These are phyloP conservation scores for Cladophialophora bantiana DNA, from an alignment of 2,329 filamentous ascomycete genomes.

Conservation along the genomic window DNA sequence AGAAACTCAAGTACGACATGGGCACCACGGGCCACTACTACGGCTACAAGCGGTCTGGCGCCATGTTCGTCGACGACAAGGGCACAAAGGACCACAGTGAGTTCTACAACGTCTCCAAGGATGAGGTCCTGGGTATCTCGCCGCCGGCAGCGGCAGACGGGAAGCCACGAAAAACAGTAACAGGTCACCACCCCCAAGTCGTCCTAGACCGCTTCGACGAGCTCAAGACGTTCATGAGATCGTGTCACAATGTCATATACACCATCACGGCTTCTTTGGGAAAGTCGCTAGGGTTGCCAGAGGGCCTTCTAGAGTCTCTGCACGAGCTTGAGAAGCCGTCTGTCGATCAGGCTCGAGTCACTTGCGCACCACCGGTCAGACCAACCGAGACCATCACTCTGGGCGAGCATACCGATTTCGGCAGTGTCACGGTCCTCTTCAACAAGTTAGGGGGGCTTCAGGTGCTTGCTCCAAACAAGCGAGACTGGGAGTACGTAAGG, in stretches of 20 bases:
- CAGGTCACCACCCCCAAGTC: slow-evolving; percentile 19
- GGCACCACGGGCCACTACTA: slow-evolving; percentile 26
- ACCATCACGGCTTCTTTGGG: slow-evolving; percentile 40
- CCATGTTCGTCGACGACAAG: slow-evolving; percentile 34
- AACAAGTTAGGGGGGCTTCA: slow-evolving; percentile 49
- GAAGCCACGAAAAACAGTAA: slow-evolving; percentile 23
- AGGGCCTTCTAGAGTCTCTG: slow-evolving; percentile 40
- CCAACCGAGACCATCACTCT: slow-evolving; percentile 42
- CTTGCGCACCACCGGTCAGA: slow-evolving; percentile 37
- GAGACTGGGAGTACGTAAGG: slow-evolving; percentile 40
- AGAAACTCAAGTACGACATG: slow-evolving; percentile 26
- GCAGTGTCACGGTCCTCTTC: slow-evolving; percentile 48
- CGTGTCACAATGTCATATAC: slow-evolving; percentile 21
- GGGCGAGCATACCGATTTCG: slow-evolving; percentile 48
- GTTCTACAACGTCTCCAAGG: slow-evolving; percentile 44
- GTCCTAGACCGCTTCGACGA: slow-evolving; percentile 22
- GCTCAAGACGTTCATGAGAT: slow-evolving; percentile 25
- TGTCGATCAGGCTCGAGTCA: slow-evolving; percentile 36
- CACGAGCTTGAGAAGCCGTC: slow-evolving; percentile 41
- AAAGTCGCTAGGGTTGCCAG: slow-evolving; percentile 41
- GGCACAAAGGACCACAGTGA: slow-evolving; percentile 39
- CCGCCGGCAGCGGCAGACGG: slow-evolving; percentile 27
- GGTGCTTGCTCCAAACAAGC: slow-evolving; percentile 42
- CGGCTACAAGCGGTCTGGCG: slow-evolving; percentile 25
- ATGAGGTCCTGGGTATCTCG: slow-evolving; percentile 43